phyloP scores from a whole-genome alignment of 805 yeast species.

The Saturnispora sekii region DNA sequence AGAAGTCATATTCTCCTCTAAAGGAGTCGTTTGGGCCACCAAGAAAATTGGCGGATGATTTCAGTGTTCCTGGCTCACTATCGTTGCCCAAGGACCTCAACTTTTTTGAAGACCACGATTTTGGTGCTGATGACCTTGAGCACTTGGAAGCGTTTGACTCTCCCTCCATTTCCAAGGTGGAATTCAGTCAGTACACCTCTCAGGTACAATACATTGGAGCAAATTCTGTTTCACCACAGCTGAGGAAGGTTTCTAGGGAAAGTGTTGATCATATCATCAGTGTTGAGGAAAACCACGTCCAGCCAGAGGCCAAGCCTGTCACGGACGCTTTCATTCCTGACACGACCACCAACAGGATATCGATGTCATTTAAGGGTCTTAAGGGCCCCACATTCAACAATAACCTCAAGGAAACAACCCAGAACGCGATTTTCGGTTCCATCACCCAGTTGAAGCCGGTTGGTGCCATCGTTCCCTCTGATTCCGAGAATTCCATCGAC shows the following conservation, averaged over 20 bases:
- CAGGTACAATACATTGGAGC: background rate
- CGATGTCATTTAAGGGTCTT: constrained; percentile 52
- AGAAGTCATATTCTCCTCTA: background rate
- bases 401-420: constrained; percentile 20
- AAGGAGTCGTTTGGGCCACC: background rate
- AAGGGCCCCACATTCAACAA: constrained; percentile 41
- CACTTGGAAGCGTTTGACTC: constrained; percentile 1
- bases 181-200: background rate
- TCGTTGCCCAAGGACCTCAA: constrained; percentile 3
- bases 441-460: constrained; percentile 12
- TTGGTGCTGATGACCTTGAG: constrained; percentile 2
- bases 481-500: constrained; percentile 13
- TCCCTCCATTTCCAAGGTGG: background rate
- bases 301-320: background rate
- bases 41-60: background rate
- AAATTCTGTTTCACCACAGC: background rate
- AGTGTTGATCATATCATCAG: constrained; percentile 11
- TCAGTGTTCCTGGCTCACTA: background rate
- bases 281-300: constrained; percentile 9
- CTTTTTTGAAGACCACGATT: constrained; percentile 9
- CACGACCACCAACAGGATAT: constrained; percentile 18
- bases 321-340: constrained; percentile 13
- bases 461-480: constrained; percentile 12
- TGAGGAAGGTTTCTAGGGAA: constrained; percentile 7
- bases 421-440: constrained; percentile 24